These are phyloP conservation scores for Rhododendron williamsianum DNA, from an alignment of 148 eudicot species.

Conservation along the genomic window DNA sequence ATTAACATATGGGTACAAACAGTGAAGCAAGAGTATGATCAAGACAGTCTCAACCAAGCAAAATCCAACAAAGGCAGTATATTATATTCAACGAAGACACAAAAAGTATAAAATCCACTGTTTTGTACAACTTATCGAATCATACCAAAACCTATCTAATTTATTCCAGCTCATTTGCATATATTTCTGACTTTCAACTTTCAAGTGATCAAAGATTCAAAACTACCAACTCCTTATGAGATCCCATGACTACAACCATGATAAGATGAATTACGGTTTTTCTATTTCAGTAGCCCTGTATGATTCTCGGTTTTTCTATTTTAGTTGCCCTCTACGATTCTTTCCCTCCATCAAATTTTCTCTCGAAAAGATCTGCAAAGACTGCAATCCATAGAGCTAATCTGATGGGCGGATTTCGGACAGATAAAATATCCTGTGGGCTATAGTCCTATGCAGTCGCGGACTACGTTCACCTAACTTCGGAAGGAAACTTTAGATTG, in stretches of 20 bases:
- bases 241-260: neutral
- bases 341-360: neutral
- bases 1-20: neutral
- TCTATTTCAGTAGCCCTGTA: neutral
- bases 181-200: neutral
- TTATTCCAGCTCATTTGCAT: neutral
- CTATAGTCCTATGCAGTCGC: no score
- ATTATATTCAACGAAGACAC: neutral
- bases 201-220: neutral
- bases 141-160: neutral
- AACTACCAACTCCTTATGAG: neutral
- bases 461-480: no score
- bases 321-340: no score
- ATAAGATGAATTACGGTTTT: neutral
- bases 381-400: neutral
- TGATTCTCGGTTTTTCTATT: neutral
- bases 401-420: neutral
- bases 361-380: neutral
- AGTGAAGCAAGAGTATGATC: neutral
- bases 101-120: neutral
- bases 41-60: neutral
- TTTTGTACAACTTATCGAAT: neutral
- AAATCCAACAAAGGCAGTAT: neutral
- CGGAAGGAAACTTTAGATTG: no score
- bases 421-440: neutral